Base-by-base conservation (phyloP, 257 asterid species). In the Solanum pimpinellifolium region DNA sequence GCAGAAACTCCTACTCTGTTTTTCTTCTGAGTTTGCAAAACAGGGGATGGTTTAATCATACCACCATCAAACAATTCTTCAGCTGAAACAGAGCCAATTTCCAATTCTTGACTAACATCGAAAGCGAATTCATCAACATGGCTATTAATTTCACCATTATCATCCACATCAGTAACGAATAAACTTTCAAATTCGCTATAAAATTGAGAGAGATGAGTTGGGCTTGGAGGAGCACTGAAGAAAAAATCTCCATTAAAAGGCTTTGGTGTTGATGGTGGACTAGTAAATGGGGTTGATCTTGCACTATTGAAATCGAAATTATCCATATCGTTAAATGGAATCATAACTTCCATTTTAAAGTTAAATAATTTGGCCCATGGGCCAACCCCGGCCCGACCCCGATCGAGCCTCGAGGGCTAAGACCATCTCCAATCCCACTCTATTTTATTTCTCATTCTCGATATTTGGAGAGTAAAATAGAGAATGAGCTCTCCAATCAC, bases 11-110 rank as follows among this genome's bases (percentile, higher is more conserved):
- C 76, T 59, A 87, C 88, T 29, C 89, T 87, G 91, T 65, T 12
- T 46, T 44, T 52, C 31, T 39, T 15, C 23, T 60, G 74, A 12
- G 18, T 74, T 88, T 47, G 87, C 4, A 44, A 37, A 44, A 72
- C 78, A 76, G 89, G 91, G 7, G 93, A 93, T 0, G 91, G 93
- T 86, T 92, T 94, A 5, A 95, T 95, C 23, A 96, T 92, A 7
- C 98, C 99, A 31, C 94, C 95, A 60, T 92, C 94, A 29, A 96
- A 96, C 20, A 96, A 92, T n/a, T 96, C 99, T 7, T 92, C 98
- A 0, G 98, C 99, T 0, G 97, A 91, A 1, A 93, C 84, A 23
- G 97, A 93, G 8, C 87, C 33, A 1, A 88, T 89, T 1, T 66
- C 94, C 85, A 88, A 83, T 42, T 93, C 93, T 35, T 85, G 91